Percentiles rank a stretch among this genome's conserved stretches.
Evolutionary conservation across 2,329 filamentous ascomycete genomes (phyloP).

Genomic region (Phyllosticta citrichinensis): DNA sequence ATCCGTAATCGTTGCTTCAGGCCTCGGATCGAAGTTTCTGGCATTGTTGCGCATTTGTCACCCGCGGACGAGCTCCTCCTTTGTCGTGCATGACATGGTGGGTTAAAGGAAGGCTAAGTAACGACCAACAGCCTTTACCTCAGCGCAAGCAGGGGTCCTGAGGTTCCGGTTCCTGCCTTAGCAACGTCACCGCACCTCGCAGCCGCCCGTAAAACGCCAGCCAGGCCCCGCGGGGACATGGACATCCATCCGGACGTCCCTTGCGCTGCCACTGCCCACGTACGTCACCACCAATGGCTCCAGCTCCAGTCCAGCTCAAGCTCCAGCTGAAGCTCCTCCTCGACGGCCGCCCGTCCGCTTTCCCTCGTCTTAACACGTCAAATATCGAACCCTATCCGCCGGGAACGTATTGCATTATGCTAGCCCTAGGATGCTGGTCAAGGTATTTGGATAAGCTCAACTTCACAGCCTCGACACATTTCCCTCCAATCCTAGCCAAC

Average conservation of each 20-base stretch:
- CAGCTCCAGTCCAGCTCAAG: background rate
- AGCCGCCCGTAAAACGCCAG: no score
- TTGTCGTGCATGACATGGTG: background rate
- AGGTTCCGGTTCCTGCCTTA: background rate
- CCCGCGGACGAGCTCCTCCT: background rate
- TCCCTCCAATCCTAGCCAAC: background rate
- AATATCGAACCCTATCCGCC: background rate
- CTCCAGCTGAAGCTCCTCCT: background rate
- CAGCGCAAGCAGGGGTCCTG: background rate
- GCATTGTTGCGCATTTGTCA: conserved; percentile 10
- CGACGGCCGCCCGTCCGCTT: background rate
- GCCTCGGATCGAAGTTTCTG: conserved; percentile 9
- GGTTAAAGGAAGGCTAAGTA: background rate
- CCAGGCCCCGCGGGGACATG: no score
- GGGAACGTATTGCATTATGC: background rate
- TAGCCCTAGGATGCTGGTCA: background rate
- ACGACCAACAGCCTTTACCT: background rate
- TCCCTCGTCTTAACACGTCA: background rate
- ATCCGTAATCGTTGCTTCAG: conserved; percentile 4
- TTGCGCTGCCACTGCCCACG: background rate
- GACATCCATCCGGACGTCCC: background rate
- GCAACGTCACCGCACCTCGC: background rate
- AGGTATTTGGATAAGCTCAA: background rate
- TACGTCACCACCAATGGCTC: background rate
- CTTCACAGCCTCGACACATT: background rate